These are phyloP conservation scores for Clonostachys chloroleuca DNA, from an alignment of 2,329 filamentous ascomycete genomes.

Conservation along the genomic window DNA sequence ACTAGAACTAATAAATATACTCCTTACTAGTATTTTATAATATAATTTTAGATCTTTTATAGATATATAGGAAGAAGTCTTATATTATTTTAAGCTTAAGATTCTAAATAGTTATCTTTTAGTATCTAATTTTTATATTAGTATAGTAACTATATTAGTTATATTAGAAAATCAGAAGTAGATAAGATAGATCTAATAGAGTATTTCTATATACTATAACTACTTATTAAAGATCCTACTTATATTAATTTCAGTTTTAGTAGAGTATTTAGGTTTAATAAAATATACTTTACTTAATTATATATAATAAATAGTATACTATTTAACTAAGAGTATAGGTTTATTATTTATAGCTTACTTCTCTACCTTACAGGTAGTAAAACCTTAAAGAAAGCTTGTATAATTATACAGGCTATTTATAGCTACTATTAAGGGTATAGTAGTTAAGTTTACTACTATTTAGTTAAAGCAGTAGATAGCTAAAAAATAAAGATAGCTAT, in stretches of 20 bases:
- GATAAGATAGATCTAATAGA: neutral
- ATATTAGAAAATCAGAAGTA: neutral
- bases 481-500: neutral
- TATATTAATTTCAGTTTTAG: neutral
- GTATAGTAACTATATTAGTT: neutral
- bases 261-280: neutral
- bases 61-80: neutral
- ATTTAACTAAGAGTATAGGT: neutral
- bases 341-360: neutral
- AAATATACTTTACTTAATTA: neutral
- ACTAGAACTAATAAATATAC: neutral
- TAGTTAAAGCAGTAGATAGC: neutral
- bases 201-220: neutral
- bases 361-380: neutral
- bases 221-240: neutral
- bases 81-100: neutral
- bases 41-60: neutral
- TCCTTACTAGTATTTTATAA: neutral
- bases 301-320: constrained; percentile 1
- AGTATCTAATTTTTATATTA: neutral
- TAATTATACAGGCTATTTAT: neutral
- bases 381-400: neutral
- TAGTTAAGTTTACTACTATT: neutral
- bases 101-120: neutral
- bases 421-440: neutral